Conservation (phyloP, 768 basidiomycete genomes). For the Pleurotus pulmonarius region DNA sequence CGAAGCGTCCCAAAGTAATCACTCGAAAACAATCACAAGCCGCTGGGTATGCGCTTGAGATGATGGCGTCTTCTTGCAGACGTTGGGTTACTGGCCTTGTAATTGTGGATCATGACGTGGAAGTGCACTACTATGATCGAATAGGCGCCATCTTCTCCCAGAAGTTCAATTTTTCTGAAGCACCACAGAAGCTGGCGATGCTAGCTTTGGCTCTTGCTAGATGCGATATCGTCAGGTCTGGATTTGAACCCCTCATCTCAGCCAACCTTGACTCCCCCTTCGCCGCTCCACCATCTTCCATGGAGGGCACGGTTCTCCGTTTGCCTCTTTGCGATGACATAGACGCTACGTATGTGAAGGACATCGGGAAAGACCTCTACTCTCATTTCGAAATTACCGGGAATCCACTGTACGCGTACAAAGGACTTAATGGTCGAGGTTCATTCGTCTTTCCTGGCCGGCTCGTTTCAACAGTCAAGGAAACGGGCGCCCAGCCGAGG, state of each 20-base stretch:
- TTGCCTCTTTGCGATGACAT: neutral
- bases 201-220: neutral
- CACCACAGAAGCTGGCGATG: slow-evolving; percentile 16
- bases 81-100: slow-evolving; percentile 17
- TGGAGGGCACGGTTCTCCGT: neutral
- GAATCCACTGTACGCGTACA: slow-evolving; percentile 7
- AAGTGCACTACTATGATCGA: slow-evolving; percentile 22
- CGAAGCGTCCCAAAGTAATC: neutral
- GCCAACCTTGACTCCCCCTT: neutral
- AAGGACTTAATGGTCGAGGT: slow-evolving; percentile 15
- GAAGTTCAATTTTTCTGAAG: slow-evolving; percentile 16
- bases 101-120: slow-evolving; percentile 8
- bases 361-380: neutral
- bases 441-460: slow-evolving; percentile 12
- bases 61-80: slow-evolving; percentile 13
- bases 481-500: too few species aligned
- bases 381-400: neutral
- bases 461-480: neutral
- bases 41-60: slow-evolving; percentile 13
- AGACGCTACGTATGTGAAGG: neutral
- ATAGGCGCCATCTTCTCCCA: slow-evolving; percentile 14
- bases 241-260: slow-evolving; percentile 14
- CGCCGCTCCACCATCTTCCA: too few species aligned
- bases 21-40: neutral
- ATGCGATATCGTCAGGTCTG: slow-evolving; percentile 4